phyloP scores from a whole-genome alignment of 2,329 filamentous ascomycete species.

The Neofusicoccum laricinum region DNA sequence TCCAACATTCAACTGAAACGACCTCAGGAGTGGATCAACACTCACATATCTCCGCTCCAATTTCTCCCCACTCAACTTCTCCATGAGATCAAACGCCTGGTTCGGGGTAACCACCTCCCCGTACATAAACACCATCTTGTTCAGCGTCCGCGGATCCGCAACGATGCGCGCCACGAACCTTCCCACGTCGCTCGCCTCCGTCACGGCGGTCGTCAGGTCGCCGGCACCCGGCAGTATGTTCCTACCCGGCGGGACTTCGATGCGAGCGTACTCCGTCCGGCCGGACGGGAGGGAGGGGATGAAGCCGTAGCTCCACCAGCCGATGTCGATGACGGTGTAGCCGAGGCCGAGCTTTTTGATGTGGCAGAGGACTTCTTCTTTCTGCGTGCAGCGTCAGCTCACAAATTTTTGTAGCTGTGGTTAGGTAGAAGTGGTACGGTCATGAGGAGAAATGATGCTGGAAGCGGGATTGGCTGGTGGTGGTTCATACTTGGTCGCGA shows the following conservation, averaged over 20 bases:
- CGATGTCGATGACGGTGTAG: constrained; percentile 58
- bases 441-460: too few relatives aligned
- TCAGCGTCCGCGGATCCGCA: constrained; percentile 51
- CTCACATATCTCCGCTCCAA: constrained; percentile 40
- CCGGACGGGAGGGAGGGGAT: constrained; percentile 45
- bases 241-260: not conserved
- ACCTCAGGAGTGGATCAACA: not conserved
- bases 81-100: constrained; percentile 46
- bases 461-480: too few relatives aligned
- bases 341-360: constrained; percentile 49
- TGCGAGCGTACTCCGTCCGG: constrained; percentile 32
- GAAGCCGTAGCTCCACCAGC: constrained; percentile 56
- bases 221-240: constrained; percentile 27
- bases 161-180: constrained; percentile 52
- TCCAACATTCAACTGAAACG: too few relatives aligned
- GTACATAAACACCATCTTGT: constrained; percentile 51
- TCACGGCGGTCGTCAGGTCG: constrained; percentile 43
- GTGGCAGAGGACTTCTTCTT: constrained; percentile 52
- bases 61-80: constrained; percentile 50
- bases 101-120: constrained; percentile 47
- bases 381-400: constrained; percentile 28
- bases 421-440: too few relatives aligned
- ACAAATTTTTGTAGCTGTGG: too few relatives aligned
- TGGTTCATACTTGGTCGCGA: constrained; percentile 35
- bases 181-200: constrained; percentile 53